These are phyloP conservation scores for Fusarium guadeloupense DNA, from an alignment of 2,329 filamentous ascomycete genomes.

Conservation along the genomic window DNA sequence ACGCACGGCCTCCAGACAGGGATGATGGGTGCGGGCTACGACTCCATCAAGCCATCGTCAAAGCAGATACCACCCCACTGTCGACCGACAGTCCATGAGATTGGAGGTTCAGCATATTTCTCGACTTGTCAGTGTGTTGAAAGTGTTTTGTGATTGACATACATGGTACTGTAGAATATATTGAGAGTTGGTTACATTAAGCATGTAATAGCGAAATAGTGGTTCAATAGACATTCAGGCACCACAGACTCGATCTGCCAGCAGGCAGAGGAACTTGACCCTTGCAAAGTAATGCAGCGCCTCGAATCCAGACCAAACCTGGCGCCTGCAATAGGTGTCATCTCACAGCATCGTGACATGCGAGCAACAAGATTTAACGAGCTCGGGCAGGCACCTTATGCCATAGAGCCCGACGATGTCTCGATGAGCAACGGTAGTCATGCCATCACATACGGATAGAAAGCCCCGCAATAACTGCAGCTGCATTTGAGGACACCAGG, in stretches of 20 bases:
- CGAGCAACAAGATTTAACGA: slow-evolving; percentile 4
- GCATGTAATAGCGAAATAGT: background rate
- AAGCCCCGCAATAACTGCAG: slow-evolving; percentile 4
- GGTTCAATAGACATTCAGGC: background rate
- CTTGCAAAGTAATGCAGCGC: slow-evolving; percentile 21
- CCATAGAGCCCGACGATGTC: slow-evolving; percentile 4
- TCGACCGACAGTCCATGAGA: slow-evolving; percentile 21
- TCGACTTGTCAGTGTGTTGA: background rate
- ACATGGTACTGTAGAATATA: too few relatives aligned
- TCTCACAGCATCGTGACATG: slow-evolving; percentile 13
- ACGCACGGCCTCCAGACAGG: slow-evolving; percentile 37
- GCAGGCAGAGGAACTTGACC: slow-evolving; percentile 1
- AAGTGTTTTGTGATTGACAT: too few relatives aligned
- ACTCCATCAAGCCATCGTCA: slow-evolving; percentile 23
- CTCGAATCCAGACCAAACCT: slow-evolving; percentile 33
- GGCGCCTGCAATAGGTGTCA: slow-evolving; percentile 21
- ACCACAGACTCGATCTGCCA: slow-evolving; percentile 3
- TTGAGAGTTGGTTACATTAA: background rate
- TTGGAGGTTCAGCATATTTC: slow-evolving; percentile 7
- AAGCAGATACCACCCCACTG: slow-evolving; percentile 34
- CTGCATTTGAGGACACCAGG: slow-evolving; percentile 14
- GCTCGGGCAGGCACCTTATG: slow-evolving; percentile 7
- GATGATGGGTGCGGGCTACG: slow-evolving; percentile 38
- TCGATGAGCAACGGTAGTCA: slow-evolving; percentile 15
- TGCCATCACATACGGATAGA: slow-evolving; percentile 9